A percentile compares a stretch with the other conserved stretches of the same genome.
Conservation (phyloP, 345 rosid genomes). For the Citrus medica region DNA sequence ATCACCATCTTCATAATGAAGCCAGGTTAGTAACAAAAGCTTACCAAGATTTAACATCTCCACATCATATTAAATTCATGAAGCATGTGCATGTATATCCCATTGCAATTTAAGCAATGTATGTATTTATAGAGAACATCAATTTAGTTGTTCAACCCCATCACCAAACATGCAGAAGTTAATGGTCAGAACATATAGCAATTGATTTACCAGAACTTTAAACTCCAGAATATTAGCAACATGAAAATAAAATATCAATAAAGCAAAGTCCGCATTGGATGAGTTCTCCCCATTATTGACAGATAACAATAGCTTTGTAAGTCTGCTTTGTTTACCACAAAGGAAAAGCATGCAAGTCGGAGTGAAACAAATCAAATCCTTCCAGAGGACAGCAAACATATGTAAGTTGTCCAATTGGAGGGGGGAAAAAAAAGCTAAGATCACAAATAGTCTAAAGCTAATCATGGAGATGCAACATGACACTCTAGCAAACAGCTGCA, state of each 20-base stretch:
- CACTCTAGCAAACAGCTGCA: background rate
- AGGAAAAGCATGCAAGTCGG: background rate
- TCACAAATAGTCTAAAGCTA: background rate
- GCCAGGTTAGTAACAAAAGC: conserved; percentile 16
- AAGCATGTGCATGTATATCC: background rate
- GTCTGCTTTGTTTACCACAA: background rate
- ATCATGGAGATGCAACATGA: background rate
- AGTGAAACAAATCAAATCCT: background rate
- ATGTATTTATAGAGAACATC: background rate
- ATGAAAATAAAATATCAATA: background rate
- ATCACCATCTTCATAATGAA: conserved; percentile 23
- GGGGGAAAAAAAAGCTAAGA: background rate
- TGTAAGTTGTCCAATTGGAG: background rate
- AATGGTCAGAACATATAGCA: background rate
- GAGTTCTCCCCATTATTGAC: background rate
- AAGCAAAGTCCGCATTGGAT: background rate
- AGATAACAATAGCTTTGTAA: background rate
- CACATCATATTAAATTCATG: background rate
- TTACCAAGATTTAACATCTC: background rate
- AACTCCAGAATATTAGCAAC: background rate
- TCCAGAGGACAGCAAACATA: background rate
- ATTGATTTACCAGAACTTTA: background rate
- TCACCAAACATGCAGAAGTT: background rate
- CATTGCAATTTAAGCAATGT: background rate
- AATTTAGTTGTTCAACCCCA: background rate